Percentiles rank a stretch among this genome's conserved stretches.
Conservation (phyloP, 1,284 basidiomycete genomes). For the Malassezia furfur region DNA sequence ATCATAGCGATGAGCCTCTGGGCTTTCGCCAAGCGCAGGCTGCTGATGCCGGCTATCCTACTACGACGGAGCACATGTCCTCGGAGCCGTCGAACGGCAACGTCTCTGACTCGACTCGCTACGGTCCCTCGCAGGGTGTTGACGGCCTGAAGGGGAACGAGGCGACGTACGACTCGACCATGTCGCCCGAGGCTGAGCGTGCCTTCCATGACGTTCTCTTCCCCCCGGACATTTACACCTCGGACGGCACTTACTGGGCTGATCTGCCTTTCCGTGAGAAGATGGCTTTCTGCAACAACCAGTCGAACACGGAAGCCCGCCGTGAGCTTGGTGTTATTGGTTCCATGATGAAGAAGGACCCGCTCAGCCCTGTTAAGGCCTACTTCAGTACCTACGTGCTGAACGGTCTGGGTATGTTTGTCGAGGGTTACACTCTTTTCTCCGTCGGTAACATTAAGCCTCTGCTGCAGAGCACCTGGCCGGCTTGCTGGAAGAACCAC, state of each 20-base stretch:
- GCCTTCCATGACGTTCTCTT: conserved; percentile 37
- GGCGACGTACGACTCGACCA: background rate
- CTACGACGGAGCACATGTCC: background rate
- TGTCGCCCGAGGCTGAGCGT: conserved; percentile 13
- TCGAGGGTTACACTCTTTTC: conserved; percentile 53
- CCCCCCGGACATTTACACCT: conserved; percentile 40
- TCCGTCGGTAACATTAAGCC: conserved; percentile 52
- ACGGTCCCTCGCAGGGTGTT: background rate
- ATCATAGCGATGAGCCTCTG: conserved; percentile 13
- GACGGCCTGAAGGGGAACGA: background rate
- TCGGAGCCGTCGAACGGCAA: conserved; percentile 1
- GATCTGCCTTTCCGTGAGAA: conserved; percentile 43
- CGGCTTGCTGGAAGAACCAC: conserved; percentile 52
- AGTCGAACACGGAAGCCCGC: conserved; percentile 50
- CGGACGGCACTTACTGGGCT: conserved; percentile 48
- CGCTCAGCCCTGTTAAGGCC: conserved; percentile 49
- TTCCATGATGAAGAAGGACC: conserved; percentile 53
- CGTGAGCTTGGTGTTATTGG: conserved; percentile 51
- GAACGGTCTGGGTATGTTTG: conserved; percentile 54
- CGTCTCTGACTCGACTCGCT: conserved; percentile 11
- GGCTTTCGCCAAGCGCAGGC: conserved; percentile 2
- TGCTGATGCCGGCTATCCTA: background rate
- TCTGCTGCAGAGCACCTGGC: conserved; percentile 7
- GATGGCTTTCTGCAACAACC: conserved; percentile 50
- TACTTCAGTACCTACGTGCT: conserved; percentile 54